A percentile compares a stretch with the other conserved stretches of the same genome.
phyloP scores from a whole-genome alignment of 345 rosid genomes.

The Eucalyptus curtisii region DNA sequence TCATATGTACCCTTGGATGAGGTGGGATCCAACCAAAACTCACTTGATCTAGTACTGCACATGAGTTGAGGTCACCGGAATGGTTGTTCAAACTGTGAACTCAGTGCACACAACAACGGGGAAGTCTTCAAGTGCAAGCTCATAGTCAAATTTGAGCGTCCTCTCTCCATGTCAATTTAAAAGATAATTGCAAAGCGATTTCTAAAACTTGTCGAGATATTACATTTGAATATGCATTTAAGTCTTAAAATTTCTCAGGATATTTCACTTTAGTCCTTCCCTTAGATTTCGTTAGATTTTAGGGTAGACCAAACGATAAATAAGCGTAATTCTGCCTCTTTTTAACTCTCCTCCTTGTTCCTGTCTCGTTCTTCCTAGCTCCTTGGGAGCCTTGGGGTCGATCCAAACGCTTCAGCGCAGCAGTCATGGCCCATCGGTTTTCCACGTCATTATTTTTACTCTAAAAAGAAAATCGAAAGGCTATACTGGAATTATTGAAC shows the following conservation, averaged over 20 bases:
- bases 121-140: background rate
- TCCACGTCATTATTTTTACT: background rate
- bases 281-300: too few species aligned
- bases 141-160: background rate
- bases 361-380: background rate
- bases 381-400: background rate
- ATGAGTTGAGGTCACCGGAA: background rate
- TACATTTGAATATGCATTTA: background rate
- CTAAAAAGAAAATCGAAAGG: background rate
- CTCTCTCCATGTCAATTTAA: background rate
- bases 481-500: background rate
- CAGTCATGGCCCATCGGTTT: background rate
- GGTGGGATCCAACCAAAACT: background rate
- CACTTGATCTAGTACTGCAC: background rate
- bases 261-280: background rate
- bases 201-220: background rate
- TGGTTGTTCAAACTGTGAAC: background rate
- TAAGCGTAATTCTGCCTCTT: background rate
- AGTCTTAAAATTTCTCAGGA: background rate
- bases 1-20: background rate
- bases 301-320: background rate
- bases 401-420: background rate
- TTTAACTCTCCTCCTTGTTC: background rate
- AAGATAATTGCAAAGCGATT: fast-evolving
- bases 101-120: background rate